phyloP scores from a whole-genome alignment of 306 rosid genomes.

The Pyrus bretschneideri region DNA sequence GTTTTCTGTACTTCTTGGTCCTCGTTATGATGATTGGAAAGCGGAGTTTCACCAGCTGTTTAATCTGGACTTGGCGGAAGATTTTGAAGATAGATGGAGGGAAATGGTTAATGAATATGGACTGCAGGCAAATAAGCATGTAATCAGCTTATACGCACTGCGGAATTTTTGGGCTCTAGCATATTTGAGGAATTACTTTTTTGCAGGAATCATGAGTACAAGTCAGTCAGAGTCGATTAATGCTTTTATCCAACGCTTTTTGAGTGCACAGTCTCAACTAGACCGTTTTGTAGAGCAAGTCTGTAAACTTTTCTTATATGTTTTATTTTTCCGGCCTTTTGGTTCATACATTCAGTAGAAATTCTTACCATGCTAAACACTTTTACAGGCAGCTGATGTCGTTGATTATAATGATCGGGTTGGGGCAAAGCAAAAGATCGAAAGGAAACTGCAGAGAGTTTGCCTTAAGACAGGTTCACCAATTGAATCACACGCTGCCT shows the following conservation, averaged over 20 bases:
- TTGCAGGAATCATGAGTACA: conserved; percentile 63
- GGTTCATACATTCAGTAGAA: conserved; percentile 1
- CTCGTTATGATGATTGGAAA: conserved; percentile 79
- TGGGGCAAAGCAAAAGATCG: conserved; percentile 67
- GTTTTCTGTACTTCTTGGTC: conserved; percentile 64
- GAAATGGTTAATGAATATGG: conserved; percentile 64
- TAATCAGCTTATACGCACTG: conserved; percentile 61
- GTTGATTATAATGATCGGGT: conserved; percentile 61
- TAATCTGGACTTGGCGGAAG: conserved; percentile 56
- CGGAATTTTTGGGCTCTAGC: conserved; percentile 76
- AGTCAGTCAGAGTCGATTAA: conserved; percentile 51
- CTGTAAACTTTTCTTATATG: conserved; percentile 22
- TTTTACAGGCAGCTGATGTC: conserved; percentile 50
- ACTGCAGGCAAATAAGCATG: conserved; percentile 65
- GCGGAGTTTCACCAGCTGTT: conserved; percentile 68
- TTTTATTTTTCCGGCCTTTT: not conserved
- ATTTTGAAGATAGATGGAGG: conserved; percentile 72
- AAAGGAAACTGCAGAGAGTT: conserved; percentile 56
- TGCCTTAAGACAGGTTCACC: conserved; percentile 86
- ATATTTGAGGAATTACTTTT: conserved; percentile 68
- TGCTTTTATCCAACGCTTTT: conserved; percentile 67
- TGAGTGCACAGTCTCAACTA: conserved; percentile 61
- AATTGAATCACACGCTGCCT: conserved; percentile 78
- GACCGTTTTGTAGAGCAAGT: conserved; percentile 60
- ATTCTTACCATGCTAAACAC: not conserved